Base-by-base conservation (phyloP, 345 rosid genomes). In the Boechera retrofracta region DNA sequence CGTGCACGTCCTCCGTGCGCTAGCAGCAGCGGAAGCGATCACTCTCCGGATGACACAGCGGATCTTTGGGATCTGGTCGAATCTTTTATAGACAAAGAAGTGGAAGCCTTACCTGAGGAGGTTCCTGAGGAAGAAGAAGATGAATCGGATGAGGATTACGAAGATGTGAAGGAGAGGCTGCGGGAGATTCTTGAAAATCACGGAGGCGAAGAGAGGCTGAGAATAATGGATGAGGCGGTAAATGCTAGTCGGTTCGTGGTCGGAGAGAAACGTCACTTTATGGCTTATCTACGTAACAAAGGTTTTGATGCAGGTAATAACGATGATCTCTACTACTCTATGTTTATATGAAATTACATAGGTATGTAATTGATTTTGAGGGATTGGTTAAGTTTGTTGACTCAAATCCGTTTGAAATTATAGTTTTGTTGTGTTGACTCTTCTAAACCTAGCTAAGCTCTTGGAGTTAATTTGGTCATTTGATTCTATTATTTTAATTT, bases 21-120 rank as follows among this genome's bases (percentile, higher is more conserved):
- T 79, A 87, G 94, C 80, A 95, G 94, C 78, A 88, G 97, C 45
- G 89, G 94, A 7, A 95, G 97, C 63, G 93, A 89, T 64, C 87
- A 86, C 69, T 87, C 73, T n/a, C 69, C 84, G 4, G 86, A 83
- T 11, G 81, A 79, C 33, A 61, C 77, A 5, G 41, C 64, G 7
- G 88, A 94, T 83, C 87, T 94, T 8, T 89, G 87, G 6, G 89
- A 88, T 69, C 88, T 95, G 18, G 93, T 92, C 7, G 87, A 89
- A 31, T 92, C 91, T 41, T 95, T 87, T 72, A 78, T 95, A 2
- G 96, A 92, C 28, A 84, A 62, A 54, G 92, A 90, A 38, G 83
- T 69, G 5, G 15, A 48, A 45, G 44, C 12, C 65, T 49, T 51
- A 9, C 47, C 38, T 10, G 64, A 64, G 0, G 58, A 28, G 7